Percentiles rank a stretch among this genome's conserved stretches.
Conservation (phyloP, 805 yeast genomes). For the Priceomyces medius region DNA sequence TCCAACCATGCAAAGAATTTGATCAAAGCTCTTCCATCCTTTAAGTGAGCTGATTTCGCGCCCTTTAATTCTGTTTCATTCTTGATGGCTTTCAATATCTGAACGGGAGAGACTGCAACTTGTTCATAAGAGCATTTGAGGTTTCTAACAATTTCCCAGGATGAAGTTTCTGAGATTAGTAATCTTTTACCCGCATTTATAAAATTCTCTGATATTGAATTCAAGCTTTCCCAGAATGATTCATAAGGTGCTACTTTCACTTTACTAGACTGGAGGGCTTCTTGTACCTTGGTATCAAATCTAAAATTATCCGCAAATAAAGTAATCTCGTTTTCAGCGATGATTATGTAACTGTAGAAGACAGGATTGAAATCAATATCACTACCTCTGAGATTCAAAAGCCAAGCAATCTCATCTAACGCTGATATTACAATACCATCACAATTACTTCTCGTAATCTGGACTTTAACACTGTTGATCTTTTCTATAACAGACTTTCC, state of each 20-base stretch:
- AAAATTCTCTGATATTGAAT: conserved; percentile 36
- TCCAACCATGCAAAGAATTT: conserved; percentile 61
- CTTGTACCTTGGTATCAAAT: conserved; percentile 30
- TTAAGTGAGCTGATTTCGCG: conserved; percentile 52
- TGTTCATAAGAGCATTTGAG: conserved; percentile 30
- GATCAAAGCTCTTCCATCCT: conserved; percentile 57
- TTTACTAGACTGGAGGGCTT: conserved; percentile 22
- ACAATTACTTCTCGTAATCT: conserved; percentile 24
- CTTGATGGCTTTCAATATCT: conserved; percentile 52
- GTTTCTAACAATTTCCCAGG: conserved; percentile 41
- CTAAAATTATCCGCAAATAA: conserved; percentile 46
- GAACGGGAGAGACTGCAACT: conserved; percentile 39
- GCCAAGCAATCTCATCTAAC: conserved; percentile 55
- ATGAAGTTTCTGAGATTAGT: conserved; percentile 31
- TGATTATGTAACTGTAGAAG: conserved; percentile 43
- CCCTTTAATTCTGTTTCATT: conserved; percentile 50
- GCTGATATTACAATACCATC: conserved; percentile 44
- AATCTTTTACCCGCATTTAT: conserved; percentile 27
- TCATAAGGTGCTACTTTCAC: conserved; percentile 41
- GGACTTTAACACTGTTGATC: conserved; percentile 42
- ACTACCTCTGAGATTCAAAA: conserved; percentile 53
- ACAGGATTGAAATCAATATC: conserved; percentile 58
- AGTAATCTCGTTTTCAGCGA: conserved; percentile 28
- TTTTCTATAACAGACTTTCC: conserved; percentile 68
- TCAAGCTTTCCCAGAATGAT: conserved; percentile 46